These are phyloP conservation scores for Diplodia corticola DNA, from an alignment of 2,329 filamentous ascomycete genomes.

Conservation along the genomic window DNA sequence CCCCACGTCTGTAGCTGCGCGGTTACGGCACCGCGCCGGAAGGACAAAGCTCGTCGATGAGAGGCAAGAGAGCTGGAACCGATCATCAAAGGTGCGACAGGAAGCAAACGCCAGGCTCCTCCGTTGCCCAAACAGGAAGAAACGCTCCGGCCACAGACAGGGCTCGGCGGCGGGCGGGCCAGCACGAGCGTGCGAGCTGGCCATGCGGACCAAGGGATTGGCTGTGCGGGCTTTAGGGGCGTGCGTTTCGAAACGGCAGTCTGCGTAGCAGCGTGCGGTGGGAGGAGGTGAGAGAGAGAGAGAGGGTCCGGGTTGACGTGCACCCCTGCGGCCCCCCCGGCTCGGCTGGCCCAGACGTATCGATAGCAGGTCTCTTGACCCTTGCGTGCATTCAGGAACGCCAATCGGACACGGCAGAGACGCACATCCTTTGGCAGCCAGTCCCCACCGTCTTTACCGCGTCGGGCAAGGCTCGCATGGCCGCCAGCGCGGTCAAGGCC, in stretches of 20 bases:
- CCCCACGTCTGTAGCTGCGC: slow-evolving; percentile 1
- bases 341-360: not conserved
- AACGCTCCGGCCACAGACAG: not conserved
- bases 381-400: not conserved
- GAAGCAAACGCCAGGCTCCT: not conserved
- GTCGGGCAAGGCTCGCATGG: not conserved
- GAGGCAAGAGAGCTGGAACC: not conserved
- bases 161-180: not conserved
- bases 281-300: not conserved
- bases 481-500: not conserved
- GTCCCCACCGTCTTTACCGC: not conserved
- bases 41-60: not conserved
- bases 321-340: no score
- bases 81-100: slow-evolving; percentile 8
- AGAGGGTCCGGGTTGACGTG: not conserved
- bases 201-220: slow-evolving; percentile 7
- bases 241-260: slow-evolving; percentile 7
- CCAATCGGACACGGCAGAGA: not conserved
- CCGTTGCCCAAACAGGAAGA: not conserved
- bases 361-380: not conserved
- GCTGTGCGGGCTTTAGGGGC: not conserved
- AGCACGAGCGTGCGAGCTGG: not conserved
- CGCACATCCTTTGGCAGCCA: not conserved
- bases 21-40: slow-evolving; percentile 2
- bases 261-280: not conserved